phyloP scores from a whole-genome alignment of 495 filamentous ascomycete genomes.

The Parmelia sp. region DNA sequence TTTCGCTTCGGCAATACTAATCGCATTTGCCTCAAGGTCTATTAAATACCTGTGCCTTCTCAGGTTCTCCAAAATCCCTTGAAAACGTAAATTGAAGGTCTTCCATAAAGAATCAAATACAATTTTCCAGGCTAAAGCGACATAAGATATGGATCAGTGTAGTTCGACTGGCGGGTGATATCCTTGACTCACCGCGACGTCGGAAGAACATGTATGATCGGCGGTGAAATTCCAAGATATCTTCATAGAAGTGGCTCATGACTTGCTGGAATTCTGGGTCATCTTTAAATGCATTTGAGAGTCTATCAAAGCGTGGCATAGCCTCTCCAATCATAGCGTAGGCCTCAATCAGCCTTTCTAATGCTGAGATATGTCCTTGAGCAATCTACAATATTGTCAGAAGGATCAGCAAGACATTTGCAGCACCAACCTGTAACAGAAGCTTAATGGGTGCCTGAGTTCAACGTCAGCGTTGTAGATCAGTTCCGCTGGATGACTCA shows the following conservation, averaged over 20 bases:
- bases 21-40: conserved; percentile 32
- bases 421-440: conserved; percentile 32
- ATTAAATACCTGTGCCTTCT: conserved; percentile 34
- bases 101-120: conserved; percentile 41
- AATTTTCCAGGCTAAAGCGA: conserved; percentile 37
- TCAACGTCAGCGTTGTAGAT: conserved; percentile 13
- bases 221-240: conserved; percentile 42
- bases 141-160: neutral
- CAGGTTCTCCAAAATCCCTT: conserved; percentile 35
- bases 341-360: conserved; percentile 38
- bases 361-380: conserved; percentile 33
- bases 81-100: conserved; percentile 36
- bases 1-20: conserved; percentile 29
- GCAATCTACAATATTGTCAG: conserved; percentile 24
- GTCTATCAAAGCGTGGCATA: conserved; percentile 35
- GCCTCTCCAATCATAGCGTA: conserved; percentile 37
- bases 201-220: conserved; percentile 42
- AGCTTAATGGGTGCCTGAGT: conserved; percentile 39
- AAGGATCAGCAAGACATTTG: neutral
- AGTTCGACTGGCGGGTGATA: neutral
- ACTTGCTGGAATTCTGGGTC: conserved; percentile 35
- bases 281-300: conserved; percentile 28
- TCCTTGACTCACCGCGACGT: conserved; percentile 30
- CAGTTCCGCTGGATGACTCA: conserved; percentile 7
- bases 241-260: conserved; percentile 37